phyloP scores from a whole-genome alignment of 2,329 filamentous ascomycete genomes.

The Curvularia spicifera region DNA sequence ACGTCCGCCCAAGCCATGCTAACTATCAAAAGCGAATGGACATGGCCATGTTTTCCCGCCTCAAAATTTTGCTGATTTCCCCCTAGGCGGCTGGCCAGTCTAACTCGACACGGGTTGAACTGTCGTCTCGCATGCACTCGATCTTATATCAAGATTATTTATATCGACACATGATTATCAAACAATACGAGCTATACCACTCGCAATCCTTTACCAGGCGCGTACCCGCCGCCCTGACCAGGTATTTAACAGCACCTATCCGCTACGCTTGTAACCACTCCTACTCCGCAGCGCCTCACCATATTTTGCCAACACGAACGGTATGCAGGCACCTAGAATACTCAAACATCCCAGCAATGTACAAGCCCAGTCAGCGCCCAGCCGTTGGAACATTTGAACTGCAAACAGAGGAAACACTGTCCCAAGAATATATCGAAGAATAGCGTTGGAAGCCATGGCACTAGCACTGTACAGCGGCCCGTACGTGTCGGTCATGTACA shows the following conservation, averaged over 20 bases:
- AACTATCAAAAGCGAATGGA: too few relatives aligned
- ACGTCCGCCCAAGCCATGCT: too few relatives aligned
- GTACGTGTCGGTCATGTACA: conserved; percentile 48
- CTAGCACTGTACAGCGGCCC: conserved; percentile 63
- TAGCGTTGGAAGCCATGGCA: conserved; percentile 65
- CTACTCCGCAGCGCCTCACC: conserved; percentile 19
- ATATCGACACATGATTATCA: background rate
- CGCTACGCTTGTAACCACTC: conserved; percentile 19
- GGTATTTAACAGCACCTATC: background rate
- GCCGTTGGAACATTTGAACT: conserved; percentile 52
- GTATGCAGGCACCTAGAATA: conserved; percentile 13
- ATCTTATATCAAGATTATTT: background rate
- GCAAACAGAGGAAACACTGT: conserved; percentile 67
- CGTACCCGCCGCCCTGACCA: background rate
- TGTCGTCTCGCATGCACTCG: background rate
- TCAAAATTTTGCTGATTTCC: too few relatives aligned
- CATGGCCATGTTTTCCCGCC: too few relatives aligned
- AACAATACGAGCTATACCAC: background rate
- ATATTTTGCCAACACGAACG: conserved; percentile 25
- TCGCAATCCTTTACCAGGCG: background rate
- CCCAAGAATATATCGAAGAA: conserved; percentile 63
- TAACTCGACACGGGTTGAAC: background rate
- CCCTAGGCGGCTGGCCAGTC: too few relatives aligned
- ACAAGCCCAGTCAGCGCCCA: conserved; percentile 20
- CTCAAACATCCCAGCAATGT: conserved; percentile 19